These are phyloP conservation scores for Cinchona pubescens DNA, from an alignment of 257 asterid genomes.

Conservation along the genomic window DNA sequence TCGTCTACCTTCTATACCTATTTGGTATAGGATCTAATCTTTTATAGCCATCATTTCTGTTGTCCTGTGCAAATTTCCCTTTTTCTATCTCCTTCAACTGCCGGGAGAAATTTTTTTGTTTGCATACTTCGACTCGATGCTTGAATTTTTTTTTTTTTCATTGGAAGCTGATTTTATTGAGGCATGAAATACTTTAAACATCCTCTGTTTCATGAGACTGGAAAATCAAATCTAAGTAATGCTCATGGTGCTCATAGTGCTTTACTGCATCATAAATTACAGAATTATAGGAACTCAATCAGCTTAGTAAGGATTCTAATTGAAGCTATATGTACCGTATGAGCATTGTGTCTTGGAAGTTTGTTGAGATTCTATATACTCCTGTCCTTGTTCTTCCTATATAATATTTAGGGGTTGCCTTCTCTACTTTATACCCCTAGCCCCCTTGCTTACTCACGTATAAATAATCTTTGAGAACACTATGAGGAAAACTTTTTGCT, in stretches of 20 bases:
- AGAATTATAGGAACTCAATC: neutral
- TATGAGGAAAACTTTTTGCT: constrained; percentile 11
- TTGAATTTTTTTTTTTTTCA: neutral
- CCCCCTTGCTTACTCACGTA: neutral
- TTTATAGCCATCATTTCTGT: too few species aligned
- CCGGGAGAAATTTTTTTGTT: too few species aligned
- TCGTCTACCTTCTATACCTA: too few species aligned
- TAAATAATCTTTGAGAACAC: neutral
- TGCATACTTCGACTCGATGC: neutral
- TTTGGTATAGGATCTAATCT: too few species aligned
- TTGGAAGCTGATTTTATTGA: neutral
- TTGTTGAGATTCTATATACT: neutral
- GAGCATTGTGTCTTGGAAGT: neutral
- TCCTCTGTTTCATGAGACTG: neutral
- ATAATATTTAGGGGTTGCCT: neutral
- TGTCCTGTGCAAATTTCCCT: neutral
- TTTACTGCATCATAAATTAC: neutral
- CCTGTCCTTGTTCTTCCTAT: neutral
- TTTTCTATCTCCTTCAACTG: neutral
- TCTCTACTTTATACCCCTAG: neutral
- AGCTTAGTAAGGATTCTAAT: too few species aligned
- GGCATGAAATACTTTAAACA: neutral
- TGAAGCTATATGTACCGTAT: neutral
- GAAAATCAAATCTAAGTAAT: neutral
- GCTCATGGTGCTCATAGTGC: neutral